Evolutionary conservation across 345 rosid species (phyloP), one percentile per base, ranked within the genome.

Genomic region (Euphorbia pulcherrima): DNA sequence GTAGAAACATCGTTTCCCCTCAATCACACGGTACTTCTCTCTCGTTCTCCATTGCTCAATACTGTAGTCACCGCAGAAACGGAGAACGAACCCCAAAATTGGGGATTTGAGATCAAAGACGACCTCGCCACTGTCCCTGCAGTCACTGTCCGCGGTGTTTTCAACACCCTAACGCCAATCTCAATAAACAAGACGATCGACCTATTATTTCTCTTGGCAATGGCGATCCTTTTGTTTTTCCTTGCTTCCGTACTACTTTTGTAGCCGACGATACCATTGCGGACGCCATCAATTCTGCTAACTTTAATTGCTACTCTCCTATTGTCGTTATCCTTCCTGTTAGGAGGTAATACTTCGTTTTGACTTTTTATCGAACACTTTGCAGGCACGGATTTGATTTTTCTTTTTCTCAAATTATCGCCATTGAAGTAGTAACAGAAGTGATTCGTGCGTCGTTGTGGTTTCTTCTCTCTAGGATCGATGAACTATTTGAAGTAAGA

Each of bases 161-260:
- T 73, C 24, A 59, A 41, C 27, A 28, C 39, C 40, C 21, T 83
- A 8, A 53, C 6, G 28, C 26, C 11, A 79, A 75, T 47, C 69
- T 84, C 53, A 58, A 78, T 71, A 8, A 61, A 35, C 73, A 73
- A 28, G 83, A 83, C 47, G 35, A 14, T 10, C 77, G 85, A 66
- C 23, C 67, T 5, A 60, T 68, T 5, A 70, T 84, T 9, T 73
- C 74, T 33, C 82, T 88, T 0, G 84, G 70, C 62, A 82, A 77
- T 27, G 94, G 94, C 12, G 84, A 86, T 47, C 88, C 94, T 12
- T 82, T 88, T 16, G 67, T 64, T 3, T 86, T 72, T 40, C 81
- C 85, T 0, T 66, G 79, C 77, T 86, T 83, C 60, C 68, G 71
- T 5, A 77, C 82, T 0, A 20, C 80, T 33, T 69, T 71, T 4